Percentiles rank a stretch among this genome's conserved stretches.
Conservation (phyloP, 2,329 filamentous ascomycete genomes). For the Diplodia sapinea region DNA sequence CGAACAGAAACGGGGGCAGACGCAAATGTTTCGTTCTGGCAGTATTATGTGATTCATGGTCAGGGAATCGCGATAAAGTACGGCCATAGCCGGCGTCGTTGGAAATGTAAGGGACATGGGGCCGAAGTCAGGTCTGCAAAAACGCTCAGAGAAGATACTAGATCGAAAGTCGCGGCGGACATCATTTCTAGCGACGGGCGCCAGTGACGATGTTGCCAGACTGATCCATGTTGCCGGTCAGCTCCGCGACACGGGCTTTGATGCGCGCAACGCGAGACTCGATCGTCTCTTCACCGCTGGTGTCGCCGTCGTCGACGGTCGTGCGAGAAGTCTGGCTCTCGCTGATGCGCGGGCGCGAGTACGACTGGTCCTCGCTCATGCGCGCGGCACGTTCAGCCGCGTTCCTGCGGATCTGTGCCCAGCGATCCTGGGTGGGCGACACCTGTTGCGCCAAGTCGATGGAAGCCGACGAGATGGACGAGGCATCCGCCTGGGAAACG, state of each 20-base stretch:
- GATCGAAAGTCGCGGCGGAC: background rate
- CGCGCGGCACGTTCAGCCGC: constrained; percentile 79
- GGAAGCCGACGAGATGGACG: constrained; percentile 46
- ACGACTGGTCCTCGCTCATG: constrained; percentile 67
- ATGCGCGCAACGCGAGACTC: constrained; percentile 96
- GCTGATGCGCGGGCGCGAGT: constrained; percentile 51
- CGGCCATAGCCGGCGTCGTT: background rate
- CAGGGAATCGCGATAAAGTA: background rate
- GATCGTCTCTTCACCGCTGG: constrained; percentile 96
- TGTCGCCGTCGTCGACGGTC: constrained; percentile 74
- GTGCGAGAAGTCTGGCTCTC: constrained; percentile 63
- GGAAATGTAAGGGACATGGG: background rate
- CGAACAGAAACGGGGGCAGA: background rate
- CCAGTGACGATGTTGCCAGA: constrained; percentile 30
- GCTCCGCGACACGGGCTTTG: constrained; percentile 92
- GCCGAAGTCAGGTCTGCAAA: constrained; percentile 5
- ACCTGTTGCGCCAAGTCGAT: constrained; percentile 48
- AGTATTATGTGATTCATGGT: background rate
- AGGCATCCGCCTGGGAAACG: constrained; percentile 43
- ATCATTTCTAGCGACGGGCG: constrained; percentile 18
- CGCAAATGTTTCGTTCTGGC: background rate
- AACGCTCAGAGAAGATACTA: constrained; percentile 6
- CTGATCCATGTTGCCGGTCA: constrained; percentile 78
- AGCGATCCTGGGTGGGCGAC: constrained; percentile 70
- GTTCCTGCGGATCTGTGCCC: constrained; percentile 96